Evolutionary conservation across 129 eudicot genomes (phyloP), one percentile per base, ranked within the genome.

Genomic region (Saposhnikovia divaricata): DNA sequence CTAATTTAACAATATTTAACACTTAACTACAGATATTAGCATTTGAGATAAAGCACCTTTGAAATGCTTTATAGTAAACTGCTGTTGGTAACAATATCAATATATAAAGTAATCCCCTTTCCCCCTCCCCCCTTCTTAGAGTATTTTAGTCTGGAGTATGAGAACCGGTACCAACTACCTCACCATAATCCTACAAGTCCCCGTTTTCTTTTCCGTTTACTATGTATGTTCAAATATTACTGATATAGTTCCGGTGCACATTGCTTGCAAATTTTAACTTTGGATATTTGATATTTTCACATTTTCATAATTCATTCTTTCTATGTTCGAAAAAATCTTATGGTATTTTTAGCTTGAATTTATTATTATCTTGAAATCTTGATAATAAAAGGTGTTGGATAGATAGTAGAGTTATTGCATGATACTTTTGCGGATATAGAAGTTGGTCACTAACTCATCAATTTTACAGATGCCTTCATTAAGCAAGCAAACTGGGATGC

Each of bases 401-500:
- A 13, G 13, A 75, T 75, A 27, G 40, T 53, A 76, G 46, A 14
- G 39, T 68, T 9, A 68, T 68, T 68, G 43, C 73, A 68, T 31
- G 34, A 68, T 34, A 15, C 6, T 34, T 31, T 57, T 11, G 23
- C 2, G 16, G 48, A 57, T 28, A 6, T 19, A 19, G 25, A 15
- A 34, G 40, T 10, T 9, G 69, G 50, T 55, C 46, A 21, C 73
- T 59, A n/a, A 57, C 69, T 42, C 69, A 57, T 63, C 44, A 59
- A 61, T n/a, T 78, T 42, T 61, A 55, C 80, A 92, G 98, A 89
- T 81, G 90, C 87, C 80, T 70, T 81, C 72, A 85, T 92, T 81
- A 82, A 82, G 65, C 97, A 90, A 84, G 89, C 93, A 55, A 83
- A 86, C 78, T 92, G 96, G 96, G 89, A 92, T 78, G 37, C 92